Evolutionary conservation across 306 rosid species (phyloP).

Genomic region (Rosa lucieae): DNA sequence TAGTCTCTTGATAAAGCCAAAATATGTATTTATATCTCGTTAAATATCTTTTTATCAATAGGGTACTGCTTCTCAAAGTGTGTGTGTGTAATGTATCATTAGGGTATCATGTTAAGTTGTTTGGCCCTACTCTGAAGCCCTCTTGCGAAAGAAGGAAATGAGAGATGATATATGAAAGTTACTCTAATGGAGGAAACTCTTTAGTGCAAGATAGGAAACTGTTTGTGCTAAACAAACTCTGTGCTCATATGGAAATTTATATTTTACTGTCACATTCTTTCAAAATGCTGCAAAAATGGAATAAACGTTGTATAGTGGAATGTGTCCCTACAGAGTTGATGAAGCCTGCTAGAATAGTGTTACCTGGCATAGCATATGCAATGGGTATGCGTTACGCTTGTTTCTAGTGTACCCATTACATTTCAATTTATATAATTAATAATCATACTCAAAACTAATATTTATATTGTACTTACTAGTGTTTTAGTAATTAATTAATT

Average conservation of each 20-base stretch:
- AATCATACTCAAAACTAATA: neutral
- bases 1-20: neutral
- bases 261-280: neutral
- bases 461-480: neutral
- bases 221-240: neutral
- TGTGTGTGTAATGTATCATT: too few species aligned
- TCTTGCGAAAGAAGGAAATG: neutral
- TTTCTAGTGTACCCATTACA: too few species aligned
- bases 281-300: neutral
- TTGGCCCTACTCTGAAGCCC: neutral
- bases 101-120: neutral
- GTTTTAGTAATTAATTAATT: neutral
- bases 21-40: neutral
- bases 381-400: neutral
- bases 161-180: neutral
- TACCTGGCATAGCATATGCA: neutral
- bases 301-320: neutral
- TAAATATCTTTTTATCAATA: neutral
- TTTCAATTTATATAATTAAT: neutral
- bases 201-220: neutral
- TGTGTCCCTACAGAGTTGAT: neutral
- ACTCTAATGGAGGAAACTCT: neutral
- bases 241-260: neutral
- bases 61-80: neutral
- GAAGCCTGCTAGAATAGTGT: neutral